Base-by-base conservation (phyloP, 1,284 basidiomycete genomes). In the Cutaneotrichosporon mucoides region DNA sequence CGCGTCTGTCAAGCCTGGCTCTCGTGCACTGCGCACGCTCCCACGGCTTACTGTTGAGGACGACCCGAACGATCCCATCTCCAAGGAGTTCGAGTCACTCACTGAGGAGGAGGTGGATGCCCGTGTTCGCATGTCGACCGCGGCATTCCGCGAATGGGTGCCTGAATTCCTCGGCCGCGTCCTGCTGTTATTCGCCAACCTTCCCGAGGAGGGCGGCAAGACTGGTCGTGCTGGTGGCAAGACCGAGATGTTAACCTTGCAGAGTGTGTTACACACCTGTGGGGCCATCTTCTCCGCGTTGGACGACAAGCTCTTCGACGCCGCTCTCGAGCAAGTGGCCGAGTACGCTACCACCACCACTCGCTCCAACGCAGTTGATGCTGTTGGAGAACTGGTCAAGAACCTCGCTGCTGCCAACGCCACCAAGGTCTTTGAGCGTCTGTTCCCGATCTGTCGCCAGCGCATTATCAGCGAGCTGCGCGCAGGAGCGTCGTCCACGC, bases 401-500 rank as follows among this genome's bases (percentile, higher is more conserved):
- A 92, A 90, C 70, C 84, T 99, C 38, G 88, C 93, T 2, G 85
- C 90, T 11, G 87, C 88, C 8, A 84, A 88, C 61, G 87, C 92
- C 8, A 82, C 85, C 61, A 86, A 88, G 79, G 89, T 88, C 1
- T 84, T 96, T 59, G 83, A 84, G 57, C 88, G 85, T 69, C 88
- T 98, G 75, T 79, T 97, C 64, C 87, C 89, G 0, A 85, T 87
- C 63, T 95, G 91, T 73, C 81, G 84, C 16, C 79, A 81, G n/a
- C 88, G 90, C 68, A 92, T 98, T 57, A 84, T 87, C 62, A 84
- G 87, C 52, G 95, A 99, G 75, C 79, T 99, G 50, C 88, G 86
- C 64, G 86, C 92, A 63, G 96, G 96, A 1, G 94, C 96, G 0
- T 94, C 92, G n/a, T 90, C 89, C 60, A 82, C 88, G 40, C 83